Conservation (phyloP, 2,329 filamentous ascomycete genomes). For the Microsporum ferrugineum region DNA sequence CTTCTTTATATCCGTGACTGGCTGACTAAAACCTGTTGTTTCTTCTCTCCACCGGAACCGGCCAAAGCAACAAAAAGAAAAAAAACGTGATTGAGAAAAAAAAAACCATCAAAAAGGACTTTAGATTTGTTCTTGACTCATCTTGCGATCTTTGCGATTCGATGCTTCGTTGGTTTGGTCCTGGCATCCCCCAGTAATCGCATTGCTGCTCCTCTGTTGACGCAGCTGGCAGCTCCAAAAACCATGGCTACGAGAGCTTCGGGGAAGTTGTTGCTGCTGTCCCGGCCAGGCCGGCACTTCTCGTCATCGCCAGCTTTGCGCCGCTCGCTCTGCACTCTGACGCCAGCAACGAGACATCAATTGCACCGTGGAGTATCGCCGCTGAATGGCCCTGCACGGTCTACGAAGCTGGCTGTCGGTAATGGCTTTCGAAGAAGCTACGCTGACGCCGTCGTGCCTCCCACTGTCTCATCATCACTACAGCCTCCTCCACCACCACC, state of each 20-base stretch:
- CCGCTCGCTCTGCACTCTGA: neutral
- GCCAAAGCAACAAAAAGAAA: neutral
- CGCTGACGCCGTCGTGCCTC: constrained; percentile 41
- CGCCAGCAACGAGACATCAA: constrained; percentile 8
- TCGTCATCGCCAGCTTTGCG: neutral
- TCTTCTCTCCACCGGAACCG: constrained; percentile 2
- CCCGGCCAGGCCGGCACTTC: constrained; percentile 9
- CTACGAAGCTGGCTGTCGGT: constrained; percentile 15
- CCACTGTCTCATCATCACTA: constrained; percentile 24
- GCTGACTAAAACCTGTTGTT: neutral
- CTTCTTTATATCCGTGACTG: neutral
- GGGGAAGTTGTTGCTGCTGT: constrained; percentile 6
- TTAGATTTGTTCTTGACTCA: neutral
- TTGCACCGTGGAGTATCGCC: constrained; percentile 2
- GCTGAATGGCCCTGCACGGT: constrained; percentile 12
- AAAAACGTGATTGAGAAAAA: constrained; percentile 3
- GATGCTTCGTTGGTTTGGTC: neutral
- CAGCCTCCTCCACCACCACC: constrained; percentile 23
- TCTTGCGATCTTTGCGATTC: neutral
- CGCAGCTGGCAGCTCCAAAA: neutral
- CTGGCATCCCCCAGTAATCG: neutral
- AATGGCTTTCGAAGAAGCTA: constrained; percentile 38
- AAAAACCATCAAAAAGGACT: neutral
- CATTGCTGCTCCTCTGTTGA: constrained; percentile 3
- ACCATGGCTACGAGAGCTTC: neutral